phyloP scores from a whole-genome alignment of 495 filamentous ascomycete species.

The Xeromyces bisporus region DNA sequence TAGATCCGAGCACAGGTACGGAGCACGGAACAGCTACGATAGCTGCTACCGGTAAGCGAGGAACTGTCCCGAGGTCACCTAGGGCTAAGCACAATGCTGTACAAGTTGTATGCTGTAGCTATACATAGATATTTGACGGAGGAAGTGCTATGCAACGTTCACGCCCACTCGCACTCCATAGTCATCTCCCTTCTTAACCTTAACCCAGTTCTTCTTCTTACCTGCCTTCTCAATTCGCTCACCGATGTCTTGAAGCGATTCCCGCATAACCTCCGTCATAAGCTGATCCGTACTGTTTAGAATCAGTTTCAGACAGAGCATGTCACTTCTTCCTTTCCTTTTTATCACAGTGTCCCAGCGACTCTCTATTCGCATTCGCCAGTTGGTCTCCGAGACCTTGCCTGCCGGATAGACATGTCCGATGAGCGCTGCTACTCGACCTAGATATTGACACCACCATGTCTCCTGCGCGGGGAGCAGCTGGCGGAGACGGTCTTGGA shows the following conservation, averaged over 20 bases:
- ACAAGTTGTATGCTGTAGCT: no score
- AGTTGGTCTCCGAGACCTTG: conserved; percentile 11
- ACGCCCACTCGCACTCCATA: conserved; percentile 13
- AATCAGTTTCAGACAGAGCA: conserved; percentile 15
- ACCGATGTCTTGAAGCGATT: conserved; percentile 19
- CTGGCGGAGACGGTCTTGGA: conserved; percentile 29
- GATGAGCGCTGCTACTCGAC: conserved; percentile 32
- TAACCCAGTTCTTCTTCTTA: conserved; percentile 41
- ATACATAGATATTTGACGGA: not conserved
- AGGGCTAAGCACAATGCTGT: no score
- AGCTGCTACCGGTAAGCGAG: no score
- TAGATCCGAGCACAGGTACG: no score
- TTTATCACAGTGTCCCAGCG: conserved; percentile 16
- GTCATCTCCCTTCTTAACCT: conserved; percentile 1
- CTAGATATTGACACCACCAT: conserved; percentile 50
- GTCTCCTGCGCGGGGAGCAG: conserved; percentile 28
- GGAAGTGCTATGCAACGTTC: not conserved
- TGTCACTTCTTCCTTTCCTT: conserved; percentile 11
- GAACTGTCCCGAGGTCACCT: no score
- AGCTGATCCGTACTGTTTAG: conserved; percentile 6
- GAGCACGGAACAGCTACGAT: no score
- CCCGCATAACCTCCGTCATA: conserved; percentile 7
- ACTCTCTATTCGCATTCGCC: conserved; percentile 13
- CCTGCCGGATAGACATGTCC: conserved; percentile 40
- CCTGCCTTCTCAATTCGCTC: conserved; percentile 36